Evolutionary conservation across 805 yeast species (phyloP), one percentile per base, ranked within the genome.

Genomic region (Saccharomycopsis oosterbeekiorum): DNA sequence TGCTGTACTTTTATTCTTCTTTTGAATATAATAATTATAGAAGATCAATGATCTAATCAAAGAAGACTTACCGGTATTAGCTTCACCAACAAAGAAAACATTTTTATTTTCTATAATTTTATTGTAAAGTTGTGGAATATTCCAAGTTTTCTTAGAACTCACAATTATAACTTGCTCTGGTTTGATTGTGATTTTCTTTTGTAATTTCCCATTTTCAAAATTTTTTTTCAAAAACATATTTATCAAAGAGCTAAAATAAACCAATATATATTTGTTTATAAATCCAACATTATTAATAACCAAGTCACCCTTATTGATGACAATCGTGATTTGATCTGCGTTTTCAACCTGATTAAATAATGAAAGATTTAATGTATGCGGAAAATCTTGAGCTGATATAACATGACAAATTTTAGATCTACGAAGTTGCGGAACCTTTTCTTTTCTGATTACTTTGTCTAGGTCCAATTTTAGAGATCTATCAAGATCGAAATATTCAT

Each of bases 31-130:
- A 19, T 40, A 56, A 41, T 61, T 62, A 55, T 58, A 57, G 8
- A 29, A 26, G 78, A 80, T 63, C 19, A 86, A 65, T 19, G 82
- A 67, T 65, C 78, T 80, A 0, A 86, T 75, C 42, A 88, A 65
- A 1, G 86, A 77, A 1, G 89, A 83, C 69, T 88, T 88, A 0
- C 96, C 96, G 14, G 81, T 77, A 67, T 88, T 88, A 11, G 86
- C 83, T 62, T 78, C 78, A 0, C 96, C 96, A 21, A 87, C 73
- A 37, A 88, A 70, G 67, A 81, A 84, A 8, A 80, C 70, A 39
- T 73, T 71, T 10, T 66, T 68, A 42, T 69, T 67, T 4, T 19
- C 19, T n/a, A n/a, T 42, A n/a, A 26, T 26, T 51, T 53, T 58
- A 1, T 71, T 66, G 9, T 76, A 64, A 1, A 86, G 67, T 1